Evolutionary conservation across 2,329 filamentous ascomycete genomes (phyloP).

Genomic region (Metarhizium guizhouense): DNA sequence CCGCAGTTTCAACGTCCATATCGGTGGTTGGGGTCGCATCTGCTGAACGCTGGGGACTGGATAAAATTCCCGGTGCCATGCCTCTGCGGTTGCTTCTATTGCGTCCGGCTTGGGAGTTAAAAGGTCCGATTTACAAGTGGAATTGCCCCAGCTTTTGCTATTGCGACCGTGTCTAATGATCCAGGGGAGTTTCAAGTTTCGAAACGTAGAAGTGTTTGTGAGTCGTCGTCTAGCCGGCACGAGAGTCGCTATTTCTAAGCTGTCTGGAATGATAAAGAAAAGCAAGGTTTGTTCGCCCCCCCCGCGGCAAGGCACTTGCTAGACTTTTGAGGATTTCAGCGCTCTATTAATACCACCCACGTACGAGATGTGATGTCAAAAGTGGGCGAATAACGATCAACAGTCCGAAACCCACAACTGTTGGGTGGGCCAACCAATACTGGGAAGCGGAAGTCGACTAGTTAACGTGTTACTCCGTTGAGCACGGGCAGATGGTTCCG

Average conservation of each 20-base stretch:
- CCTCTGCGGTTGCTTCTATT: neutral
- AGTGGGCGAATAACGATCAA: neutral
- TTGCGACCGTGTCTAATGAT: neutral
- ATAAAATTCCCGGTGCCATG: conserved; percentile 7
- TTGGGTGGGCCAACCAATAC: conserved; percentile 1
- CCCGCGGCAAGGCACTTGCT: neutral
- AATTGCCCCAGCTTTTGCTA: neutral
- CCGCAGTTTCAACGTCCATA: conserved; percentile 6
- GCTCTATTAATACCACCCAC: neutral
- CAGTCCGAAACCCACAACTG: neutral
- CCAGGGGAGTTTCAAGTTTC: too few relatives aligned
- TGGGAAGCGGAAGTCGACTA: neutral
- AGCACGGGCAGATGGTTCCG: neutral
- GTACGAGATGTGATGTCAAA: neutral
- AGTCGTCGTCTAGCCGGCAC: neutral
- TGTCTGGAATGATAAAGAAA: neutral
- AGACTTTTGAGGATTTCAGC: neutral
- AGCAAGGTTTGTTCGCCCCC: neutral
- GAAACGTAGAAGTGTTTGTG: too few relatives aligned
- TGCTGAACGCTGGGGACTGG: conserved; percentile 1
- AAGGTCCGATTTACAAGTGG: neutral
- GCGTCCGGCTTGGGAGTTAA: neutral
- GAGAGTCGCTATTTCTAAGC: neutral
- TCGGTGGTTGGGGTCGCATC: neutral
- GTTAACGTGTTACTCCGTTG: too few relatives aligned